Conservation (phyloP, 2,329 filamentous ascomycete species). For the Exophiala spinifera region DNA sequence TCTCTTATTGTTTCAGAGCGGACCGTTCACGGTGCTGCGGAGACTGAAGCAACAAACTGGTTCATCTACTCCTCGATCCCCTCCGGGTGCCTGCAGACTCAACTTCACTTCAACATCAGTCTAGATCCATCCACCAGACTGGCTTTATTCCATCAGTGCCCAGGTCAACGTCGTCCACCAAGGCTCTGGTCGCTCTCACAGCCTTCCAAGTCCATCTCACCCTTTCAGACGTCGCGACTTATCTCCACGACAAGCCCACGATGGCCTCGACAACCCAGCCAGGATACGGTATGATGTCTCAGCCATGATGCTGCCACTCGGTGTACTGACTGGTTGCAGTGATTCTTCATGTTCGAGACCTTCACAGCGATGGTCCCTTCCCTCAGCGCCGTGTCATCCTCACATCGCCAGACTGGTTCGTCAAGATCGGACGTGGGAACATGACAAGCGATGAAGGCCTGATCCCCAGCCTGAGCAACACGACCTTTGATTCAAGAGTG, state of each 20-base stretch:
- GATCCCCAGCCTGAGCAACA: conserved; percentile 38
- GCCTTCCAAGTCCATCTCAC: too few relatives aligned
- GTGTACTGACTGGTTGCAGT: conserved; percentile 30
- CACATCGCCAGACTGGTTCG: conserved; percentile 27
- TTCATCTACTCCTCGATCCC: conserved; percentile 4
- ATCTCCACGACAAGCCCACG: not conserved
- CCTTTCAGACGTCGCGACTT: too few relatives aligned
- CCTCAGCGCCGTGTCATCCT: conserved; percentile 37
- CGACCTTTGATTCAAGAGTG: conserved; percentile 46
- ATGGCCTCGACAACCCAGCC: conserved; percentile 1
- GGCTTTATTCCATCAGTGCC: not conserved
- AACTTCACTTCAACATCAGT: conserved; percentile 4
- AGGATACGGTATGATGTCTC: conserved; percentile 8
- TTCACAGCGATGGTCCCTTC: conserved; percentile 30
- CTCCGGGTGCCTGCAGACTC: conserved; percentile 9
- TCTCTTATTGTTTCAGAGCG: not conserved
- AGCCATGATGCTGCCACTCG: not conserved
- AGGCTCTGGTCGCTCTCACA: too few relatives aligned
- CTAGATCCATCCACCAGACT: conserved; percentile 1
- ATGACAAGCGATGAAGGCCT: conserved; percentile 37
- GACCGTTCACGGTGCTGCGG: not conserved
- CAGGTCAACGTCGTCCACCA: too few relatives aligned
- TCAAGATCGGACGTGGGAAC: conserved; percentile 43
- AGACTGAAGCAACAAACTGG: not conserved
- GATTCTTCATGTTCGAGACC: conserved; percentile 34